A percentile compares a stretch with the other conserved stretches of the same genome.
phyloP scores from a whole-genome alignment of 352 stramenopile genomes.

The Peronospora destructor region DNA sequence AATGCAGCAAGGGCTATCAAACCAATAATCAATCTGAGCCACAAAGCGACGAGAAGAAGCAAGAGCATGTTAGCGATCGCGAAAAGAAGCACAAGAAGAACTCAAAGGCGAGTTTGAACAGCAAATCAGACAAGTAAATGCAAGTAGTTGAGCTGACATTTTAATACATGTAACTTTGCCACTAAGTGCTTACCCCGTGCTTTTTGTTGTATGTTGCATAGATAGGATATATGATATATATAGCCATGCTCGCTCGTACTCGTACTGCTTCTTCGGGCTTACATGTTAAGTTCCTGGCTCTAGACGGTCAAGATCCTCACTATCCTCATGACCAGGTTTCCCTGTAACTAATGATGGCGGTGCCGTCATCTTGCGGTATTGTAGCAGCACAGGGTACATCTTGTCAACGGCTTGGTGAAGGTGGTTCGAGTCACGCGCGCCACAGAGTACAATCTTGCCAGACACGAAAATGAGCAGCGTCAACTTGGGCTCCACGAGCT shows the following conservation, averaged over 20 bases:
- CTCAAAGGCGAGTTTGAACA: neutral
- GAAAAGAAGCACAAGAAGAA: conserved; percentile 29
- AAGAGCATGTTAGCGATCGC: neutral
- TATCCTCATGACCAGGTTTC: conserved; percentile 58
- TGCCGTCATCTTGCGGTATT: conserved; percentile 72
- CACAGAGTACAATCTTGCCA: conserved; percentile 98
- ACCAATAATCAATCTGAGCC: conserved; percentile 8
- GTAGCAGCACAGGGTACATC: conserved; percentile 60
- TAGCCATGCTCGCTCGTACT: conserved; percentile 20
- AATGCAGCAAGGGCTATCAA: conserved; percentile 13
- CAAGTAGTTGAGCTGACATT: conserved; percentile 5
- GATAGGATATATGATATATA: conserved; percentile 24
- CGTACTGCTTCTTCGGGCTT: conserved; percentile 13
- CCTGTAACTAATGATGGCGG: conserved; percentile 63
- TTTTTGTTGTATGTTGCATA: conserved; percentile 11
- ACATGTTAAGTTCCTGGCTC: conserved; percentile 53
- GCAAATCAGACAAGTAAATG: conserved; percentile 1
- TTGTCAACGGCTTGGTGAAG: conserved; percentile 59
- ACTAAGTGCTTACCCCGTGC: neutral
- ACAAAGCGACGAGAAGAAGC: conserved; percentile 8
- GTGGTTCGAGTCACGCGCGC: conserved; percentile 66
- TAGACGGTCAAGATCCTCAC: conserved; percentile 56
- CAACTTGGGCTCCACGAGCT: conserved; percentile 94
- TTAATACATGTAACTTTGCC: neutral
- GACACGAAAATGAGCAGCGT: conserved; percentile 99